Evolutionary conservation across 1,284 basidiomycete genomes (phyloP), one percentile per base, ranked within the genome.

Genomic region (Thecaphora thlaspeos): DNA sequence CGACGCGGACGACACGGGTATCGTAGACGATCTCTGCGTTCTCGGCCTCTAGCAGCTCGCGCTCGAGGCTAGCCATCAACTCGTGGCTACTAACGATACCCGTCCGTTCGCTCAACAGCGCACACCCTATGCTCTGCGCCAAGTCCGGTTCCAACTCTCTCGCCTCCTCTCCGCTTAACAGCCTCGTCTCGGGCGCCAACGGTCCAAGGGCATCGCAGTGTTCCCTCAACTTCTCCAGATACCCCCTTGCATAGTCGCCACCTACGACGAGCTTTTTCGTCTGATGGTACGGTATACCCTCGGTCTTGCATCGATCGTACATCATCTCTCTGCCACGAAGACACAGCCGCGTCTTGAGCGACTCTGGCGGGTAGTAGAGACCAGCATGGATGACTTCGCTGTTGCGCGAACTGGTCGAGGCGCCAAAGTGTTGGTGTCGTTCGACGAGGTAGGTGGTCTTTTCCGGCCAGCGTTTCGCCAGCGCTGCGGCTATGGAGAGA

Each of bases 301-400:
- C 78, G n/a, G 79, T 68, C 42, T 82, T 68, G 78, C 91, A 95
- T 40, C 86, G 84, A 26, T 86, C 81, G 76, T 97, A 97, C 59
- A 97, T 83, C 59, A 96, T 80, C 46, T 89, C 83, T 23, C 93
- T 83, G 1, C 94, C 95, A 37, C 89, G 86, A 30, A 96, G 82
- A 76, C 93, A 98, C 17, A 96, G 81, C 12, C 81, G 82, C 3
- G 90, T 92, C 79, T 97, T 97, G 62, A 93, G 81, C 4, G 91
- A 94, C 30, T 86, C 80, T 0, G 84, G 77, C 0, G 93, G 93
- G 75, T 97, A 97, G 76, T 81, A 80, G 28, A 80, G 64, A 2
- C 80, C 80, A 9, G 90, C 90, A 80, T 96, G 93, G 40, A 96
- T 88, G 15, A 98, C 94, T 74, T 97, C 94, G 1, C 91, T 94